A percentile compares a stretch with the other conserved stretches of the same genome.
Conservation (phyloP, 2,329 filamentous ascomycete genomes). For the Xylariaceae sp. region DNA sequence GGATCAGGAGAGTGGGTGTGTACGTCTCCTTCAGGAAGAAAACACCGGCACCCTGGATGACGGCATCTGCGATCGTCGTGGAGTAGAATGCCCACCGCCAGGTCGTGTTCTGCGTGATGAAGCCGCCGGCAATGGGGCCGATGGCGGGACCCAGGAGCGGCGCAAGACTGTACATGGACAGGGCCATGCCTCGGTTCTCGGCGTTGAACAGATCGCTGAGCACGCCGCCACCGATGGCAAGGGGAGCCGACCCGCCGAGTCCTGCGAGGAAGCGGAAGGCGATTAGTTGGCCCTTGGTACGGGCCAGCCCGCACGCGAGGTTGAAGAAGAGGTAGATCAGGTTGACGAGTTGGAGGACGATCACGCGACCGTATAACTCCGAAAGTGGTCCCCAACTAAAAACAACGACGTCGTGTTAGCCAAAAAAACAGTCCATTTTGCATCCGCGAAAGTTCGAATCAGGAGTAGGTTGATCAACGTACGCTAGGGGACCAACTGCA, state of each 20-base stretch:
- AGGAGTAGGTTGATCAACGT: slow-evolving; percentile 9
- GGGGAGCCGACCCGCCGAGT: slow-evolving; percentile 52
- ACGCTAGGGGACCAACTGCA: slow-evolving; percentile 46
- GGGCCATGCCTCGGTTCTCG: slow-evolving; percentile 58
- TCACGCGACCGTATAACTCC: slow-evolving; percentile 51
- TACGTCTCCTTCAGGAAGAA: slow-evolving; percentile 64
- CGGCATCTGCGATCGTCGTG: slow-evolving; percentile 56
- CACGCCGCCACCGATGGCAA: slow-evolving; percentile 36
- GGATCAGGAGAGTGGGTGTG: slow-evolving; percentile 54
- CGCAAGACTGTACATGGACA: slow-evolving; percentile 57
- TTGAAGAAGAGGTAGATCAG: slow-evolving; percentile 49
- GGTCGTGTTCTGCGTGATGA: slow-evolving; percentile 56
- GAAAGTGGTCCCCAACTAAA: slow-evolving; percentile 44
- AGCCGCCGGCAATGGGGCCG: slow-evolving; percentile 61
- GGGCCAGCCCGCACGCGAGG: slow-evolving; percentile 52
- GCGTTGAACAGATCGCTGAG: slow-evolving; percentile 45
- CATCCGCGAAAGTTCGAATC: neutral
- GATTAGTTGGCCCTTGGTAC: slow-evolving; percentile 49
- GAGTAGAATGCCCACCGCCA: slow-evolving; percentile 73
- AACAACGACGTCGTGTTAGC: slow-evolving; percentile 3
- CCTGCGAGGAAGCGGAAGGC: slow-evolving; percentile 54
- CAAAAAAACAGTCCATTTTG: neutral
- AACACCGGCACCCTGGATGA: slow-evolving; percentile 54
- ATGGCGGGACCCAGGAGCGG: slow-evolving; percentile 62
- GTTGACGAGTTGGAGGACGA: slow-evolving; percentile 50